Evolutionary conservation across 1,139 yeast genomes (phyloP).

Genomic region (Sugiyamaella grinbergsii): DNA sequence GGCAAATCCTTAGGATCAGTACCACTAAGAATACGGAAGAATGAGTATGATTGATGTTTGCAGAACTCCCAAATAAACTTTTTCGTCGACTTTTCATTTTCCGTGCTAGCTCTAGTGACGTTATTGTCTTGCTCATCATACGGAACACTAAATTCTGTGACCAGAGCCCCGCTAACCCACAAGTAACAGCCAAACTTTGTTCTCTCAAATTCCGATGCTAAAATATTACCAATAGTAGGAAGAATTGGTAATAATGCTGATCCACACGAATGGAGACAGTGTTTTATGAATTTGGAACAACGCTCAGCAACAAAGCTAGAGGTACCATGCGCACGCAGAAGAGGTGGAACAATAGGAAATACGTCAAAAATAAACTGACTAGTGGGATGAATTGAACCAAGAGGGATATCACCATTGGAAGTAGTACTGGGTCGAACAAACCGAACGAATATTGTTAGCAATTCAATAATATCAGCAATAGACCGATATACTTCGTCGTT

Average conservation of each 20-base stretch:
- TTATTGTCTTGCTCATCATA: conserved; percentile 38
- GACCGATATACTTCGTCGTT: conserved; percentile 47
- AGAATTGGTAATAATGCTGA: conserved; percentile 65
- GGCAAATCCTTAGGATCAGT: conserved; percentile 51
- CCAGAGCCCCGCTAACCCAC: conserved; percentile 86
- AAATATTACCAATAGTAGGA: conserved; percentile 61
- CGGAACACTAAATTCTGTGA: conserved; percentile 61
- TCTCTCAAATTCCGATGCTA: conserved; percentile 65
- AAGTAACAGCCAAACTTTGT: conserved; percentile 80
- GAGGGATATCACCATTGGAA: conserved; percentile 25
- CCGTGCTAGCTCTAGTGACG: conserved; percentile 13
- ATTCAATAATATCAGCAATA: conserved; percentile 77
- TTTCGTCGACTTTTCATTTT: conserved; percentile 39
- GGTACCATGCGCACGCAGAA: conserved; percentile 58
- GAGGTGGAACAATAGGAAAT: conserved; percentile 58
- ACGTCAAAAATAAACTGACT: conserved; percentile 59
- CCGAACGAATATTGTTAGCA: conserved; percentile 68
- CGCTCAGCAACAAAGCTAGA: conserved; percentile 70
- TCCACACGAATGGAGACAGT: conserved; percentile 66
- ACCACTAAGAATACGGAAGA: conserved; percentile 44
- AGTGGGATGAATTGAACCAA: conserved; percentile 51
- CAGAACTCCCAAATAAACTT: conserved; percentile 56
- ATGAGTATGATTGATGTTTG: conserved; percentile 49
- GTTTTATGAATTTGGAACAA: conserved; percentile 65
- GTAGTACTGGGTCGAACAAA: conserved; percentile 46